Evolutionary conservation across 169 alveolate genomes (phyloP).

Genomic region (Eimeria falciformis): DNA sequence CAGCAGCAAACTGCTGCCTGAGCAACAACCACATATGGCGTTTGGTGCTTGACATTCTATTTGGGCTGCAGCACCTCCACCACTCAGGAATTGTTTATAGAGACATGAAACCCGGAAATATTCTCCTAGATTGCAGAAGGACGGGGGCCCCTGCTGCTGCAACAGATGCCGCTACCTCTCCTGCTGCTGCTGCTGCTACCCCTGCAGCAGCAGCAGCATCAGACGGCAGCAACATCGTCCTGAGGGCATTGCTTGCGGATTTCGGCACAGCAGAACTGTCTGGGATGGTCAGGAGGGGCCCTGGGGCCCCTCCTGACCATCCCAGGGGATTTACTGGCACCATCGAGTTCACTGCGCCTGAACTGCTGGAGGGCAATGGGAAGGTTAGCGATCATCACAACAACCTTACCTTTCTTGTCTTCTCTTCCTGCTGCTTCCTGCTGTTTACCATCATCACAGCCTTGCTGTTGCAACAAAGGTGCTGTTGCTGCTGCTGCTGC

Average conservation of each 20-base stretch:
- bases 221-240: constrained; percentile 37
- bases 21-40: constrained; percentile 77
- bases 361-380: constrained; percentile 79
- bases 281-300: constrained; percentile 15
- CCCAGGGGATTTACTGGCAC: constrained; percentile 87
- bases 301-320: constrained; percentile 58
- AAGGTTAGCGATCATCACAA: constrained; percentile 46
- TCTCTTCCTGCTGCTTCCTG: no score
- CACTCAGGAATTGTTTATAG: constrained; percentile 83
- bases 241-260: constrained; percentile 86
- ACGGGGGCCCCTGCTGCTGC: constrained; percentile 22
- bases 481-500: not conserved
- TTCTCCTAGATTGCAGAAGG: constrained; percentile 71
- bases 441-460: no score
- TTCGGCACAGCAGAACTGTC: constrained; percentile 87
- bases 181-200: not conserved
- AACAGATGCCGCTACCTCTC: not conserved
- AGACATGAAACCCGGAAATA: constrained; percentile 82
- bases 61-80: constrained; percentile 84
- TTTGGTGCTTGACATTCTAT: constrained; percentile 79
- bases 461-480: not conserved
- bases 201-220: constrained; percentile 16
- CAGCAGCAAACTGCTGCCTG: constrained; percentile 43
- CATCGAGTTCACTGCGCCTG: constrained; percentile 91
- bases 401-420: no score